A percentile compares a stretch with the other conserved stretches of the same genome.
Evolutionary conservation across 2,329 filamentous ascomycete species (phyloP).

Genomic region (Fusarium torulosum): DNA sequence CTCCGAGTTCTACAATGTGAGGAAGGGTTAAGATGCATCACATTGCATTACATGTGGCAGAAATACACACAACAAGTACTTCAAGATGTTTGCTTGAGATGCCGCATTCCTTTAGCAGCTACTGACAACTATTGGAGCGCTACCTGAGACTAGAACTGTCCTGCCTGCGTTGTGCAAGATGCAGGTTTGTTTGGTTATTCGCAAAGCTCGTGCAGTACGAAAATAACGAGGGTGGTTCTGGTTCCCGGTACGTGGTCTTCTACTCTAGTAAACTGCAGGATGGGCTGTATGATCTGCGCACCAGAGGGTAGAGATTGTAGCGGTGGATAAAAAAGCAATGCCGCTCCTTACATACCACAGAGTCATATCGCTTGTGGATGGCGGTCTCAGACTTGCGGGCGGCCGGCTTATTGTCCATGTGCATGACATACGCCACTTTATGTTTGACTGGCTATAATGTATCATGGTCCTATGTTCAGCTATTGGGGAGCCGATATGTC

Average conservation of each 20-base stretch:
- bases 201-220: background rate
- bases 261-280: slow-evolving; percentile 15
- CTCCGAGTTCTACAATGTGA: background rate
- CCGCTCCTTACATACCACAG: background rate
- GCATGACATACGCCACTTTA: slow-evolving; percentile 12
- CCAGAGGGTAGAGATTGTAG: background rate
- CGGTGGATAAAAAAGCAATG: slow-evolving; percentile 5
- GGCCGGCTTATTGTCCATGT: slow-evolving; percentile 21
- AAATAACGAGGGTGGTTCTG: background rate
- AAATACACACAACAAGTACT: background rate
- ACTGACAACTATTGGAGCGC: background rate
- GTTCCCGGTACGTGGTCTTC: slow-evolving; percentile 25
- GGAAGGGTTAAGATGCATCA: background rate
- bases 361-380: background rate
- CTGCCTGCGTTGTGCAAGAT: slow-evolving; percentile 14
- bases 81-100: slow-evolving; percentile 21
- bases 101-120: slow-evolving; percentile 20
- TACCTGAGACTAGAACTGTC: background rate
- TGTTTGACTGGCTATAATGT: background rate
- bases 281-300: background rate
- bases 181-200: slow-evolving; percentile 25
- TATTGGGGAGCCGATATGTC: slow-evolving; percentile 10
- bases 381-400: slow-evolving; percentile 7
- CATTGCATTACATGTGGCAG: background rate
- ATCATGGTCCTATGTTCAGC: background rate